phyloP scores from a whole-genome alignment of 2,329 filamentous ascomycete species.

The Talaromyces rugulosus region DNA sequence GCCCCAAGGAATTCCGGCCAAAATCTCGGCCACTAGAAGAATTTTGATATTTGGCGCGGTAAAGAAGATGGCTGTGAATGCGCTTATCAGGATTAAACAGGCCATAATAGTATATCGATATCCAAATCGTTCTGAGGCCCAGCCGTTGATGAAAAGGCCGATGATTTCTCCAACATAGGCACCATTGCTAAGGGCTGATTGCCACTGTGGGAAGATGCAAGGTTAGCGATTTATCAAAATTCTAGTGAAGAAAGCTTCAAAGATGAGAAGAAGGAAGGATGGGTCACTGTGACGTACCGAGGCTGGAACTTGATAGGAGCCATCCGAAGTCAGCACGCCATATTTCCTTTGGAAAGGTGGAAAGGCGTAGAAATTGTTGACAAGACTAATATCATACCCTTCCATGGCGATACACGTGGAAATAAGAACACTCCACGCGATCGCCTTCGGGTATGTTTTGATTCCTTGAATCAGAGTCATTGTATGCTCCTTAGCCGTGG shows the following conservation, averaged over 20 bases:
- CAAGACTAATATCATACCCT: conserved; percentile 75
- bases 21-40: conserved; percentile 47
- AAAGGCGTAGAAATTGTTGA: conserved; percentile 69
- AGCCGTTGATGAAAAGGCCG: conserved; percentile 49
- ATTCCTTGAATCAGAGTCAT: too few species aligned
- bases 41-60: conserved; percentile 44
- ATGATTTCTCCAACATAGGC: conserved; percentile 45
- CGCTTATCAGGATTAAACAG: conserved; percentile 28
- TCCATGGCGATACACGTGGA: conserved; percentile 89
- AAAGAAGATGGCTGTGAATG: conserved; percentile 45
- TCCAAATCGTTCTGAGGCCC: conserved; percentile 47
- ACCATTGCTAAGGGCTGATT: conserved; percentile 43
- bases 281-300: conserved; percentile 12
- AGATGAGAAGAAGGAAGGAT: too few species aligned
- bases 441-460: conserved; percentile 44
- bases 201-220: conserved; percentile 24
- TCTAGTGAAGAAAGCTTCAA: too few species aligned
- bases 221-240: too few species aligned
- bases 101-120: conserved; percentile 44
- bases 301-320: conserved; percentile 35
- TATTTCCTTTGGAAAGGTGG: conserved; percentile 38
- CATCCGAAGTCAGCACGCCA: conserved; percentile 24
- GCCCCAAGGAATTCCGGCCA: conserved; percentile 49
- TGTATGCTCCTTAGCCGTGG: too few species aligned
- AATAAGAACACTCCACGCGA: conserved; percentile 76